phyloP scores from a whole-genome alignment of 2,329 filamentous ascomycete species.

The Aspergillus pseudoterreus region DNA sequence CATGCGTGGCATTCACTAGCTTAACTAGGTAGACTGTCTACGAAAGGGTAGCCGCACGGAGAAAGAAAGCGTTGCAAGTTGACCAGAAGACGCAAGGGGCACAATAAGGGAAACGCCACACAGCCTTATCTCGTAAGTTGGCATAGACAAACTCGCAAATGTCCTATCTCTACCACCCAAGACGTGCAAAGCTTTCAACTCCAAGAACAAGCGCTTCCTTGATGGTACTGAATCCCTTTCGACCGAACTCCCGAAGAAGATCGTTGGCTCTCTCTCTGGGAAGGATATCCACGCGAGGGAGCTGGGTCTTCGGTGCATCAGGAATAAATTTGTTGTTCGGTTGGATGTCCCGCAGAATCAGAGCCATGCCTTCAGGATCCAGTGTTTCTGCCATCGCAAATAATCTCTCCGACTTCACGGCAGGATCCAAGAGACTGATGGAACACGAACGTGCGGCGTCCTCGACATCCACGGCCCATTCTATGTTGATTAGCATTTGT shows the following conservation, averaged over 20 bases:
- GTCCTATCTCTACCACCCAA: too few relatives aligned
- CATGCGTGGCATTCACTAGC: too few relatives aligned
- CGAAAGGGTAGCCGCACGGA: too few relatives aligned
- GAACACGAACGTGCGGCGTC: conserved; percentile 53
- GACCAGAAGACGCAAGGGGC: too few relatives aligned
- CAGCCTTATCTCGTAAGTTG: too few relatives aligned
- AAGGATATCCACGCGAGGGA: neutral
- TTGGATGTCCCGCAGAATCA: conserved; percentile 35
- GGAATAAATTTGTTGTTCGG: conserved; percentile 38
- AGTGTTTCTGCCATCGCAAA: conserved; percentile 51
- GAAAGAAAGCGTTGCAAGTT: too few relatives aligned
- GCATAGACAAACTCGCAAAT: too few relatives aligned
- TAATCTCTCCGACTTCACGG: conserved; percentile 49
- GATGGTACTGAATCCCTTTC: neutral
- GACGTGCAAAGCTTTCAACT: too few relatives aligned
- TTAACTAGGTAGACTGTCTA: too few relatives aligned
- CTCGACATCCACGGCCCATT: conserved; percentile 46
- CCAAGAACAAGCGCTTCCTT: too few relatives aligned
- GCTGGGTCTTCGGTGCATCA: conserved; percentile 15
- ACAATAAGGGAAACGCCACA: too few relatives aligned
- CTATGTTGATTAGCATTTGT: conserved; percentile 36
- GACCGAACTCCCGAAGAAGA: neutral
- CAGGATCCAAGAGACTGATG: conserved; percentile 46
- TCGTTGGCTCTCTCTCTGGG: neutral
- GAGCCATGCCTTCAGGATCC: conserved; percentile 44